Conservation (phyloP, 2,329 filamentous ascomycete genomes). For the Alternaria postmessia region DNA sequence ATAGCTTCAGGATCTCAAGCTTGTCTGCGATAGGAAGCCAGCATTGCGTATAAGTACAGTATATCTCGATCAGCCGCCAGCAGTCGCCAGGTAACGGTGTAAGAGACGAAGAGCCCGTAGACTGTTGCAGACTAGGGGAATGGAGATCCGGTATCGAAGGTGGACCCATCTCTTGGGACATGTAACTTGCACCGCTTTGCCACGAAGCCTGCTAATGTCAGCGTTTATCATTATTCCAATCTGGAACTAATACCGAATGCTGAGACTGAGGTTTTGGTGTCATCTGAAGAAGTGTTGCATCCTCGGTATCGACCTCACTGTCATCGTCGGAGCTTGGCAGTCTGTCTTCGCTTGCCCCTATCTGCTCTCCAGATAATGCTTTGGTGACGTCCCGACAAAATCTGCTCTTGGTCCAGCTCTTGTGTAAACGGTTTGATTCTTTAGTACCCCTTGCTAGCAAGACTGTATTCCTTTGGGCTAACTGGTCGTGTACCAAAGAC, state of each 20-base stretch:
- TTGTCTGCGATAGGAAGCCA: slow-evolving; percentile 79
- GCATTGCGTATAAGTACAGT: slow-evolving; percentile 76
- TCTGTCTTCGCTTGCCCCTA: slow-evolving; percentile 16
- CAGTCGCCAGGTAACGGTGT: slow-evolving; percentile 63
- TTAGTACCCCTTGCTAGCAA: slow-evolving; percentile 61
- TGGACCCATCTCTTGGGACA: not conserved
- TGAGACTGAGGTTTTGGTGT: slow-evolving; percentile 10
- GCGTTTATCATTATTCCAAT: not conserved
- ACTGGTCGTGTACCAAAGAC: slow-evolving; percentile 62
- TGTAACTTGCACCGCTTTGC: not conserved
- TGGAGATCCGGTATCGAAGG: slow-evolving; percentile 1
- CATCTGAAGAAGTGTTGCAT: slow-evolving; percentile 16
- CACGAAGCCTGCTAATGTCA: slow-evolving; percentile 11
- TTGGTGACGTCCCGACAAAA: slow-evolving; percentile 69
- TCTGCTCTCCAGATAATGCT: slow-evolving; percentile 60
- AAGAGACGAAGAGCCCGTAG: not conserved
- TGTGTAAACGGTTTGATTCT: slow-evolving; percentile 65
- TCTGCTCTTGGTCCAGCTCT: slow-evolving; percentile 68
- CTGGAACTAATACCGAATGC: slow-evolving; percentile 11
- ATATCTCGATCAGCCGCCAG: slow-evolving; percentile 61
- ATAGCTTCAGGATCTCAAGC: slow-evolving; percentile 65
- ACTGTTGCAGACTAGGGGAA: slow-evolving; percentile 27
- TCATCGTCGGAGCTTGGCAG: slow-evolving; percentile 33
- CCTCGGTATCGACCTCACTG: slow-evolving; percentile 30
- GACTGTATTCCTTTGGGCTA: slow-evolving; percentile 59